A percentile compares a stretch with the other conserved stretches of the same genome.
phyloP scores from a whole-genome alignment of 352 stramenopile species.

The Thraustochytrium striatum region DNA sequence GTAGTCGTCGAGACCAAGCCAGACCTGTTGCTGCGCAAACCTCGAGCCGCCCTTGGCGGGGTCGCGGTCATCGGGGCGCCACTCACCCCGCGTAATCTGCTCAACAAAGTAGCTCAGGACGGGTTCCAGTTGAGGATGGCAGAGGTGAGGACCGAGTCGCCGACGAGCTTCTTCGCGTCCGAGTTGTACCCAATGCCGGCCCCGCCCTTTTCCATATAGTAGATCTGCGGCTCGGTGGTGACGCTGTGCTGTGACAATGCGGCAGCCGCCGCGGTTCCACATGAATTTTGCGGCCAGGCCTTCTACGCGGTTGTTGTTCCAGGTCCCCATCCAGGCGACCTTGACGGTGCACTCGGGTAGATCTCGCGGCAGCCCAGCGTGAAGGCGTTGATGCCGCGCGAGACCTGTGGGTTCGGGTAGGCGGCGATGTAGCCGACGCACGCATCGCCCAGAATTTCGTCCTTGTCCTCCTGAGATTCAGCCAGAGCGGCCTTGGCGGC shows the following conservation, averaged over 20 bases:
- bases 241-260: neutral
- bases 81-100: neutral
- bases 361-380: neutral
- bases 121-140: neutral
- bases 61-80: neutral
- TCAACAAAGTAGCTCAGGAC: neutral
- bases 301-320: neutral
- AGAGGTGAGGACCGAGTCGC: neutral
- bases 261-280: neutral
- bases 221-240: neutral
- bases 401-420: neutral
- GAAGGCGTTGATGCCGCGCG: neutral
- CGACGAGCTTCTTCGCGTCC: neutral
- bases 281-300: neutral
- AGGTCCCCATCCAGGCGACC: neutral
- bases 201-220: neutral
- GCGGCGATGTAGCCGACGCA: neutral
- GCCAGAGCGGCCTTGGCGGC: neutral
- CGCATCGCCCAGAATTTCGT: neutral
- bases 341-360: neutral
- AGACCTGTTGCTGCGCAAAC: neutral
- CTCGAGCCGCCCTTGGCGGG: neutral
- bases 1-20: neutral
- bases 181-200: neutral
- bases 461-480: neutral